A percentile compares a stretch with the other conserved stretches of the same genome.
phyloP scores from a whole-genome alignment of 306 rosid genomes.

The Prunus mume region DNA sequence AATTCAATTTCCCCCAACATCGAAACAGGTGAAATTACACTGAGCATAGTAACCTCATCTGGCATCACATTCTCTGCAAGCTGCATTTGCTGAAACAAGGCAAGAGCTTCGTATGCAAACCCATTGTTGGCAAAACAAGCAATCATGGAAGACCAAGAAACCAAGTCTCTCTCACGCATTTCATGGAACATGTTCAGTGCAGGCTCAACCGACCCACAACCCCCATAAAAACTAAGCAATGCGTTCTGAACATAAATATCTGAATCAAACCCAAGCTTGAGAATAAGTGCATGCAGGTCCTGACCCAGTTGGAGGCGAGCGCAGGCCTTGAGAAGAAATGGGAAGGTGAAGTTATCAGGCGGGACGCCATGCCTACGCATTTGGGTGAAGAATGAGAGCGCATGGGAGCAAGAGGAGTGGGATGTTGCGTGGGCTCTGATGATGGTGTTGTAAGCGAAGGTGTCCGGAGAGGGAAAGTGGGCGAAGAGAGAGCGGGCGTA shows the following conservation, averaged over 20 bases:
- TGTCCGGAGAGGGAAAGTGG: not conserved
- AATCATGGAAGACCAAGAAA: slow-evolving; percentile 1
- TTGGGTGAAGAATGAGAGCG: not conserved
- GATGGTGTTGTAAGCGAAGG: not conserved
- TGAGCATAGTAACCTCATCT: not conserved
- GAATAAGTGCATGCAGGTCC: not conserved
- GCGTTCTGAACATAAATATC: not conserved
- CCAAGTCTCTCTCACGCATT: not conserved
- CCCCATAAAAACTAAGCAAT: not conserved
- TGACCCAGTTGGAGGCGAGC: not conserved
- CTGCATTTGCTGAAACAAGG: not conserved
- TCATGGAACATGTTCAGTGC: not conserved
- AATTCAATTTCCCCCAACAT: not conserved
- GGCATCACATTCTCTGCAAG: not conserved
- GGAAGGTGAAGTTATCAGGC: not conserved
- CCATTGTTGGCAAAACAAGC: not conserved
- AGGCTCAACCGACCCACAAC: not conserved
- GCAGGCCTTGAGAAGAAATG: not conserved
- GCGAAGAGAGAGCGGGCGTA: not conserved
- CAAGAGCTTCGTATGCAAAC: not conserved
- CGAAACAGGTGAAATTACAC: not conserved
- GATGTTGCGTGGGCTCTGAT: not conserved
- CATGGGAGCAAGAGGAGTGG: not conserved
- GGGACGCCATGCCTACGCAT: not conserved
- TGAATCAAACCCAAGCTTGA: not conserved